Conservation (phyloP, 495 filamentous ascomycete genomes). For the Penicillium paxilli region DNA sequence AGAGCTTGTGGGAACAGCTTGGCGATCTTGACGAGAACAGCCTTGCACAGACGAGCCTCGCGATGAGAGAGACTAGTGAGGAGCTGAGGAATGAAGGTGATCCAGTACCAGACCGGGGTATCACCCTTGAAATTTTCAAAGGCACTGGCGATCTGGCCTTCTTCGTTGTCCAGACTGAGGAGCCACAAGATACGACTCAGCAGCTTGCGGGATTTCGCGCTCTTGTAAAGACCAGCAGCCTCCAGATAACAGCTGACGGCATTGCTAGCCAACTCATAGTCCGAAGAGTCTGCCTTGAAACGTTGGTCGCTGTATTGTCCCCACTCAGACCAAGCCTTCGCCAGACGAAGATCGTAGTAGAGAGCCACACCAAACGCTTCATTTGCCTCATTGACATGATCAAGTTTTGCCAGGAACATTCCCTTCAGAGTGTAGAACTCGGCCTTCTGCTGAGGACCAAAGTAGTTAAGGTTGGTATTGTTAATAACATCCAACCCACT, state of each 20-base stretch:
- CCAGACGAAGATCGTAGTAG: conserved; percentile 89
- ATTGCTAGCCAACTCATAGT: conserved; percentile 79
- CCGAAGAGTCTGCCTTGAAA: conserved; percentile 83
- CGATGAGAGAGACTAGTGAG: conserved; percentile 84
- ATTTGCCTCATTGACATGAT: conserved; percentile 84
- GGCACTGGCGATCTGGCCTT: conserved; percentile 72
- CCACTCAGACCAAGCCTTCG: conserved; percentile 99
- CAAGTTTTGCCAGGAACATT: conserved; percentile 96
- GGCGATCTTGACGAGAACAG: conserved; percentile 86
- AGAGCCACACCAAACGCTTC: conserved; percentile 91
- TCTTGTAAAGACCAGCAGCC: conserved; percentile 94
- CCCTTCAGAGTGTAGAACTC: conserved; percentile 99
- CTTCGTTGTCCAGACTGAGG: conserved; percentile 86
- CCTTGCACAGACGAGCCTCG: conserved; percentile 82
- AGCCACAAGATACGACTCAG: conserved; percentile 97
- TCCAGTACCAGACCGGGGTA: conserved; percentile 98
- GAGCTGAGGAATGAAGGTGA: conserved; percentile 96
- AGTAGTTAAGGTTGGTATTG: conserved; percentile 98
- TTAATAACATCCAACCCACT: conserved; percentile 97
- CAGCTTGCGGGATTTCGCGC: conserved; percentile 90
- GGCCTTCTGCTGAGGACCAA: conserved; percentile 91
- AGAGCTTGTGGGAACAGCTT: conserved; percentile 92
- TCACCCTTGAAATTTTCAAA: conserved; percentile 97
- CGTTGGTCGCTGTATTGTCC: conserved; percentile 94
- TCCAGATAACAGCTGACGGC: conserved; percentile 96